Base-by-base conservation (phyloP, 352 stramenopile genomes). In the Phytophthora hibernalis region DNA sequence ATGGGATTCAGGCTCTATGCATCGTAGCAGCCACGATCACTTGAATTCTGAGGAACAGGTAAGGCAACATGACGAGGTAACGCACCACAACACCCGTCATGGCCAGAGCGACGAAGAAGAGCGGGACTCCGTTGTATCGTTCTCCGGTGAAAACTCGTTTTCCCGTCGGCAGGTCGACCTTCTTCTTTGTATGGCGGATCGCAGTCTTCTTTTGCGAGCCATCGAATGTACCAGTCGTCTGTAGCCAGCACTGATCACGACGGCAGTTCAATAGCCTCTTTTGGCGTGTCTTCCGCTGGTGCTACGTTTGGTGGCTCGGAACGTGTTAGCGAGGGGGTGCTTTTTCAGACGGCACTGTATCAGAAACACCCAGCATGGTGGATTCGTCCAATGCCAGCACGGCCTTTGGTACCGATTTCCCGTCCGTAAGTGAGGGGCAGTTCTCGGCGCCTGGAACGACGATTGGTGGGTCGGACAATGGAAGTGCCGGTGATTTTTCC, bases 291-390 rank as follows among this genome's bases (percentile, higher is more conserved):
- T 13, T 92, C 83, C 3, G 81, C 83, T n/a, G 86, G 83, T 49
- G 86, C 86, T 20, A 94, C 86, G 16, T 90, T 92, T 62, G 86
- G 86, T 18, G 83, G 80, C 2, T 92, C 83, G 33, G 86, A 94
- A 51, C 80, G 81, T 28, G 76, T 85, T 15, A 86, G 83, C 26
- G 84, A 92, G 52, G 79, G 75, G 82, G 75, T 11, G 64, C 77
- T 28, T 91, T 83, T 76, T 91, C 82, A 16, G 83, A 92, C 48
- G 82, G 76, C 16, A 86, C 81, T 24, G 67, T 82, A 0, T 94
- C 85, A 1, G 85, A 94, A 52, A 91, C 82, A 2, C 77, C 83
- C 16, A 94, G 86, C 26, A 80, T 88, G 24, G 76, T 91, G 51
- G 80, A 85, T 16, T 90, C 82, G 15, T 92, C 83, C 6, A 94